phyloP scores from a whole-genome alignment of 441 rosid genomes.

The Capsella rubella region DNA sequence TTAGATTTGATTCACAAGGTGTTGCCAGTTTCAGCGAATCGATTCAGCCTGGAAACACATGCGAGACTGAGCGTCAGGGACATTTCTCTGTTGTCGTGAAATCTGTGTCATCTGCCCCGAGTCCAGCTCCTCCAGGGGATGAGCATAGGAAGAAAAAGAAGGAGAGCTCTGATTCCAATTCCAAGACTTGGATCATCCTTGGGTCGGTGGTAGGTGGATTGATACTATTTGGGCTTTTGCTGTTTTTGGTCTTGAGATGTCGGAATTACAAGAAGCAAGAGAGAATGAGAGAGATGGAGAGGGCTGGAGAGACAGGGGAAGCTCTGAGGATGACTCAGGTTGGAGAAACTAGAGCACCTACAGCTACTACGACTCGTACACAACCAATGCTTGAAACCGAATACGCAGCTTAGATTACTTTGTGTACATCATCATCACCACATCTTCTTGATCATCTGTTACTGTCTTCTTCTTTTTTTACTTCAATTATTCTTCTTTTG shows the following conservation, averaged over 20 bases:
- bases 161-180: conserved; percentile 45
- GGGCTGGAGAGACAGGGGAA: conserved; percentile 92
- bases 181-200: conserved; percentile 69
- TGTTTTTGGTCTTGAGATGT: conserved; percentile 59
- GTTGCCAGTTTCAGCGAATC: conserved; percentile 56
- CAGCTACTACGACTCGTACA: conserved; percentile 83
- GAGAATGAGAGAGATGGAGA: conserved; percentile 84
- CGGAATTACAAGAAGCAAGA: conserved; percentile 65
- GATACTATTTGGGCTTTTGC: conserved; percentile 56
- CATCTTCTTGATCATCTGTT: conserved; percentile 27
- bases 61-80: conserved; percentile 68
- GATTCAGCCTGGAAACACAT: conserved; percentile 58
- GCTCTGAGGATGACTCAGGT: conserved; percentile 70
- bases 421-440: conserved; percentile 34
- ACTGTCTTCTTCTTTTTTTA: conserved; percentile 44
- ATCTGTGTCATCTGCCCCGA: conserved; percentile 60
- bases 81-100: conserved; percentile 88
- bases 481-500: conserved; percentile 44
- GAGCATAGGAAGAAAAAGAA: conserved; percentile 27
- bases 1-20: conserved; percentile 72
- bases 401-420: conserved; percentile 66
- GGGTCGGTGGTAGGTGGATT: conserved; percentile 84
- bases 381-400: conserved; percentile 85
- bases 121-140: conserved; percentile 46
- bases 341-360: conserved; percentile 80